Evolutionary conservation across 1,139 yeast species (phyloP).

Genomic region (Meyerozyma guilliermondii): DNA sequence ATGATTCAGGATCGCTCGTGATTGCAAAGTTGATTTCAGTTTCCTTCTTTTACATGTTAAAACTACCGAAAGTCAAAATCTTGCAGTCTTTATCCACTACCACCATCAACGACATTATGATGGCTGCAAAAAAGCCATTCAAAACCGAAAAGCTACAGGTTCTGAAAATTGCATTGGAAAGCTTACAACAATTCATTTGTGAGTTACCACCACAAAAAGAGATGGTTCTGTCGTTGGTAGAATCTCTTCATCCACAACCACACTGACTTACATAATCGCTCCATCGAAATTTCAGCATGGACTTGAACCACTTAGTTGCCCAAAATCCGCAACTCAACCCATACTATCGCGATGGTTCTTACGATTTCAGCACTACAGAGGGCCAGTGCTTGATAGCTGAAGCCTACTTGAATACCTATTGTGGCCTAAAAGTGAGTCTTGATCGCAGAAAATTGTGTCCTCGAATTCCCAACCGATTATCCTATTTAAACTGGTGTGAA

Average conservation of each 20-base stretch:
- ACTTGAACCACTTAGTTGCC: neutral
- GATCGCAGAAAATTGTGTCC: conserved; percentile 16
- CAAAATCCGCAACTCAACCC: neutral
- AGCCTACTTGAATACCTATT: conserved; percentile 11
- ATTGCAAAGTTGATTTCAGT: neutral
- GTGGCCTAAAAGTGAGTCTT: conserved; percentile 9
- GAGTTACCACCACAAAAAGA: neutral
- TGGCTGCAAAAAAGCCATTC: neutral
- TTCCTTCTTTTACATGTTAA: neutral
- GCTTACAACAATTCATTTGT: neutral
- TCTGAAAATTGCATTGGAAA: neutral
- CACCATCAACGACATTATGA: neutral
- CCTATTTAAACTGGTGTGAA: conserved; percentile 12
- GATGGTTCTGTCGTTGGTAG: neutral
- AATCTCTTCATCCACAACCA: neutral
- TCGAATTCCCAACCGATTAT: conserved; percentile 15
- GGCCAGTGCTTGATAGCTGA: conserved; percentile 16
- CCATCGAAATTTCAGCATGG: neutral
- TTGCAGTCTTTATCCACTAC: too few relatives aligned
- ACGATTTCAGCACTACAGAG: conserved; percentile 10
- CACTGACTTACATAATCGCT: neutral
- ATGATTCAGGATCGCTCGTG: neutral
- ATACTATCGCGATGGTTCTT: conserved; percentile 2
- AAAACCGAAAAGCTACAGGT: neutral
- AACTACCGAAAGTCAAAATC: too few relatives aligned